Conservation (phyloP, 345 rosid genomes). For the Linum tenue region DNA sequence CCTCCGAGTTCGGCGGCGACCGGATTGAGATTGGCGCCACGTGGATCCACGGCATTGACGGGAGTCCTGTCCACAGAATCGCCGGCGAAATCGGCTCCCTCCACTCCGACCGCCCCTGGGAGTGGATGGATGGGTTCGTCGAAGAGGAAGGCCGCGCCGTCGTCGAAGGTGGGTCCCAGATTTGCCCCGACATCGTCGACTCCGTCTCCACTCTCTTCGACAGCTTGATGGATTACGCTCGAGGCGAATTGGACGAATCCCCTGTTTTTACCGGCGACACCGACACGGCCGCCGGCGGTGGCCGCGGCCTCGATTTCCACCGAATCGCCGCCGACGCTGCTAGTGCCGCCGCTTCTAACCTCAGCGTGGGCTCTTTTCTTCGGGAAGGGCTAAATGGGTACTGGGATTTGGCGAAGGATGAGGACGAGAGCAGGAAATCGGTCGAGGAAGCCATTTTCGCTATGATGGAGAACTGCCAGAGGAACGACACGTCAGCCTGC, state of each 20-base stretch:
- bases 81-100: conserved; percentile 56
- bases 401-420: conserved; percentile 32
- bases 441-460: conserved; percentile 68
- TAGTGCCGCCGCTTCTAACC: conserved; percentile 20
- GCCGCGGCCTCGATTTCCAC: conserved; percentile 21
- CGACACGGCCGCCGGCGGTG: conserved; percentile 2
- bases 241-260: conserved; percentile 36
- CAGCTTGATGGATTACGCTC: conserved; percentile 71
- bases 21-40: conserved; percentile 98
- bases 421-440: conserved; percentile 31
- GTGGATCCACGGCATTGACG: conserved; percentile 97
- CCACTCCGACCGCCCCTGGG: conserved; percentile 81
- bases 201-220: conserved; percentile 54
- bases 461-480: conserved; percentile 65
- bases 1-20: conserved; percentile 78
- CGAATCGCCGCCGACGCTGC: conserved; percentile 33
- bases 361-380: conserved; percentile 59
- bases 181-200: conserved; percentile 38
- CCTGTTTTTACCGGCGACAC: neutral
- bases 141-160: conserved; percentile 38
- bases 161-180: conserved; percentile 74
- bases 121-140: conserved; percentile 74
- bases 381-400: conserved; percentile 48
- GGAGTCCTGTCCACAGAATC: conserved; percentile 74
- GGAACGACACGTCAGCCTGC: conserved; percentile 85